Evolutionary conservation across 148 eudicot genomes (phyloP), one percentile per base, ranked within the genome.

Genomic region (Heliamphora exappendiculata): DNA sequence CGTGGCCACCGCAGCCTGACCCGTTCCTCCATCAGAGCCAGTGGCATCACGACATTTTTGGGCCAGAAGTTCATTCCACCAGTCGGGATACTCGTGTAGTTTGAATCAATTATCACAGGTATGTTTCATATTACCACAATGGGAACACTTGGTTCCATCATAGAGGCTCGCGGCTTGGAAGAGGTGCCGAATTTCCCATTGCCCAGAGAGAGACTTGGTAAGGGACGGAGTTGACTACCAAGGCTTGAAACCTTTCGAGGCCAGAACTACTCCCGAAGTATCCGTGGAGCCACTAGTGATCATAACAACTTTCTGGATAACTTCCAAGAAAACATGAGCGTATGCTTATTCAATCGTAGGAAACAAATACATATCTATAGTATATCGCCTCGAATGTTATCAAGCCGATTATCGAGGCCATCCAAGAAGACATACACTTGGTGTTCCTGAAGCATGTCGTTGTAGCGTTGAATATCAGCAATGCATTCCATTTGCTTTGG

Each of bases 61-160:
- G 0, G 58, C 17, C 45, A 8, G 14, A 44, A 24, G 24, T 62
- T 60, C 41, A 3, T 75, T 19, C 77, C 77, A 75, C 77, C 69
- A 75, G 13, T 75, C 39, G 0, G 41, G 69, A 45, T 60, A 75
- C 22, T 70, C 77, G 20, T 75, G 68, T 14, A 75, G 17, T 13
- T 75, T 41, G 22, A 60, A 75, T 26, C 57, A 75, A 0, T n/a
- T 42, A 0, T 62, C 69, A 4, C 58, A 10, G 1, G 70, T 75
- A 19, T 75, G 41, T 42, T 70, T 45, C 7, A 24, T 1, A 17
- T 42, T 62, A 1, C 69, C 41, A 75, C 39, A 75, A 16, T 62
- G 70, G 14, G 57, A 11, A 7, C 77, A 60, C 33, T 41, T 41
- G 2, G 11, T 55, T 0, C 50, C 68, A 19, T 49, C 60, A n/a